Evolutionary conservation across 2,329 filamentous ascomycete species (phyloP).

Genomic region (Aspergillus viridinutans): DNA sequence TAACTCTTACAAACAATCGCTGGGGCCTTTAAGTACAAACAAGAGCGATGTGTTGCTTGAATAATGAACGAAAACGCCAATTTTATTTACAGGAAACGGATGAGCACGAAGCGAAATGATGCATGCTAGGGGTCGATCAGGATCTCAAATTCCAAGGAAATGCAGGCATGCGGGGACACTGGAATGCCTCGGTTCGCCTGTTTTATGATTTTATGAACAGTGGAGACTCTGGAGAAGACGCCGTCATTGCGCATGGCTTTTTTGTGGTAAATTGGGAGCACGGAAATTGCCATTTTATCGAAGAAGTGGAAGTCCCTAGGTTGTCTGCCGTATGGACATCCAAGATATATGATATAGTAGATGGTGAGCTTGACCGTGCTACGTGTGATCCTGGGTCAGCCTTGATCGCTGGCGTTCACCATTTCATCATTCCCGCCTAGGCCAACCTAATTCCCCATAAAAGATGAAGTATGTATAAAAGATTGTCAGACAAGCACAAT

Average conservation of each 20-base stretch:
- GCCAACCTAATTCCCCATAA: not conserved
- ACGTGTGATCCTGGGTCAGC: too few species aligned
- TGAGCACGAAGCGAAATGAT: not conserved
- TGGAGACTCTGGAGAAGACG: not conserved
- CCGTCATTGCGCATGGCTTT: not conserved
- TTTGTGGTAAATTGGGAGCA: not conserved
- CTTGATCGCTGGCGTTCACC: not conserved
- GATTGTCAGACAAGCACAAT: not conserved
- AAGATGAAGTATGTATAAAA: not conserved
- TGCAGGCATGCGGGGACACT: not conserved
- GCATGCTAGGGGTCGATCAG: not conserved
- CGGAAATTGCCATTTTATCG: not conserved
- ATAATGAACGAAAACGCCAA: not conserved
- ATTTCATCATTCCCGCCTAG: not conserved
- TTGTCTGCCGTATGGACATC: too few species aligned
- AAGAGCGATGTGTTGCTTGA: not conserved
- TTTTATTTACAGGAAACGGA: not conserved
- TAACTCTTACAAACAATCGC: not conserved
- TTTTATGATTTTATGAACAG: not conserved
- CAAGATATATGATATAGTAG: not conserved
- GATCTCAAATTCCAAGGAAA: not conserved
- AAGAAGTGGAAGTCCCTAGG: too few species aligned
- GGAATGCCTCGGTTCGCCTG: not conserved
- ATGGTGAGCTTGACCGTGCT: too few species aligned
- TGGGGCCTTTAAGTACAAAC: not conserved